Evolutionary conservation across 768 basidiomycete genomes (phyloP).

Genomic region (Boletus speciosus): DNA sequence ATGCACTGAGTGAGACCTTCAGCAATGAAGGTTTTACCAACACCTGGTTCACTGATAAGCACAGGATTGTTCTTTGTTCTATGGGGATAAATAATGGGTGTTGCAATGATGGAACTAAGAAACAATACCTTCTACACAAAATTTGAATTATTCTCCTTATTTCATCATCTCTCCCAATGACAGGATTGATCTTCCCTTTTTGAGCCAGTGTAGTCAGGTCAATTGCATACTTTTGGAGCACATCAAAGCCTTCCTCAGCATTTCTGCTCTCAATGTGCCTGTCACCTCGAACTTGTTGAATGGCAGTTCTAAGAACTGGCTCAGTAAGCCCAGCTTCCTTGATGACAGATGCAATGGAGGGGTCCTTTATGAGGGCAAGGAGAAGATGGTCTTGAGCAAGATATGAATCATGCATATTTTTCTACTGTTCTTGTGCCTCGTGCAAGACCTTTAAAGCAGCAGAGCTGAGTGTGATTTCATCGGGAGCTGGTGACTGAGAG

Average conservation of each 20-base stretch:
- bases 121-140: slow-evolving; percentile 67
- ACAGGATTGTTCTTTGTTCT: slow-evolving; percentile 98
- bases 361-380: slow-evolving; percentile 77
- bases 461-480: slow-evolving; percentile 65
- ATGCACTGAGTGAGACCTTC: slow-evolving; percentile 97
- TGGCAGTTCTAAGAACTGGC: slow-evolving; percentile 67
- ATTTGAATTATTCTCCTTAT: slow-evolving; percentile 84
- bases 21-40: slow-evolving; percentile 93
- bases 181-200: slow-evolving; percentile 93
- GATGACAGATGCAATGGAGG: slow-evolving; percentile 60
- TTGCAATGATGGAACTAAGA: background rate
- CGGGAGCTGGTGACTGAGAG: slow-evolving; percentile 80
- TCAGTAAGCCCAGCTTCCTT: slow-evolving; percentile 77
- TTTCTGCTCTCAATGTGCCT: slow-evolving; percentile 79
- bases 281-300: slow-evolving; percentile 79
- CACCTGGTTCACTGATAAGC: slow-evolving; percentile 91
- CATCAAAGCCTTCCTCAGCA: slow-evolving; percentile 92
- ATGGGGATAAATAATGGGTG: slow-evolving; percentile 8
- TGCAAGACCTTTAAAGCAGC: slow-evolving; percentile 60
- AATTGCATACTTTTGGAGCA: slow-evolving; percentile 81
- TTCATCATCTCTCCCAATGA: slow-evolving; percentile 90
- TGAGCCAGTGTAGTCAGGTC: slow-evolving; percentile 86
- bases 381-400: slow-evolving; percentile 92
- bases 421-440: slow-evolving; percentile 73
- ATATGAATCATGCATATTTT: slow-evolving; percentile 85